Evolutionary conservation across 108 stramenopile species (phyloP), one percentile per base, ranked within the genome.

Genomic region (Fistulifera pelliculosa): DNA sequence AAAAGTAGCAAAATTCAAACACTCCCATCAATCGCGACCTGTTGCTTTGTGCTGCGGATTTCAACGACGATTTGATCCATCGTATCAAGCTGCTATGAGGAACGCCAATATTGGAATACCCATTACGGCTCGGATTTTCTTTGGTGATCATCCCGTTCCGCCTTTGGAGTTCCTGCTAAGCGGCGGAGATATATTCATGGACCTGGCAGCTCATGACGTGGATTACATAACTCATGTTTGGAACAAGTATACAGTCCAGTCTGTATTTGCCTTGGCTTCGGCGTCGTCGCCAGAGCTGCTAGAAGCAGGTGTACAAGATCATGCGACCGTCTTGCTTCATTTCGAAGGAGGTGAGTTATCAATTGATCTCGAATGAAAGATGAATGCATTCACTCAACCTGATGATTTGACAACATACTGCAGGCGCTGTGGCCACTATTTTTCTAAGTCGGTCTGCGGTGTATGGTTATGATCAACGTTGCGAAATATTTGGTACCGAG

Each of bases 401-500:
- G n/a, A n/a, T n/a, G n/a, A 35, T 35, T 35, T 35, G 31, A 35
- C 31, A 6, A 57, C 17, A 44, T 65, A 27, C 48, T 57, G 38
- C 39, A 42, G 65, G 74, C 16, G 43, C 60, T 1, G 56, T 74
- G 12, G 70, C 58, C 0, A 74, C 69, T 12, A 31, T 76, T 23
- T 49, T 53, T 13, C 38, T 81, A 56, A 72, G 63, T 48, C 71
- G 85, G 15, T 64, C 60, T 1, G 71, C 85, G 6, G 60, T 62
- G 17, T 83, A 76, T 48, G 85, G 85, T 6, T 87, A 87, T 49
- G 85, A 87, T 64, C 85, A 87, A 56, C 70, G 85, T 27, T 78
- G 76, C 57, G 85, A 87, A 55, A 31, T 87, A 1, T 83, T 78
- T 54, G 81, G 79, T 0, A 60, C 60, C 23, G n/a, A 45, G 3